Percentiles rank a stretch among this genome's conserved stretches.
Conservation (phyloP, 2,329 filamentous ascomycete species). For the Neonectria sp. region DNA sequence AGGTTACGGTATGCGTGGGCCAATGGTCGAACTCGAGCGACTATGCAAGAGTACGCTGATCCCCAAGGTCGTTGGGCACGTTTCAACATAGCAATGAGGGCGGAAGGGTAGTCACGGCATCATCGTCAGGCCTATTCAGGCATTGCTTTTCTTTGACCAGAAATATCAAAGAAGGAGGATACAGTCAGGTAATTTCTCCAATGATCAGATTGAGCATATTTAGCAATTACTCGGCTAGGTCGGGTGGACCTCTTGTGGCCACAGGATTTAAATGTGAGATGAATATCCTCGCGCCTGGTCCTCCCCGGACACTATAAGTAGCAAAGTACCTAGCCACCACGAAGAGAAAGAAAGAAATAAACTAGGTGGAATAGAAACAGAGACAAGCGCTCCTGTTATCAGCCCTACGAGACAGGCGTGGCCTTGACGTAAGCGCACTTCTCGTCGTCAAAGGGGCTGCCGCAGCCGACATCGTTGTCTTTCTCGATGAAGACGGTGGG, state of each 20-base stretch:
- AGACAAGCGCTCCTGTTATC: background rate
- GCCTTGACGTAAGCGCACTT: conserved; percentile 20
- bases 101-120: too few species aligned
- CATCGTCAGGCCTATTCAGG: too few species aligned
- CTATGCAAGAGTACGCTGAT: too few species aligned
- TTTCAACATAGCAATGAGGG: too few species aligned
- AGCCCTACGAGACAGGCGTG: background rate
- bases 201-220: too few species aligned
- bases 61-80: too few species aligned
- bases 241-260: background rate
- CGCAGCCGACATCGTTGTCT: conserved; percentile 24
- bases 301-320: background rate
- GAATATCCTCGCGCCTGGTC: background rate
- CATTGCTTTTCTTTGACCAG: too few species aligned
- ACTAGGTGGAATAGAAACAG: background rate
- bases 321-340: background rate
- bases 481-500: conserved; percentile 29
- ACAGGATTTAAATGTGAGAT: background rate
- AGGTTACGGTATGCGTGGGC: too few species aligned
- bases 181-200: too few species aligned
- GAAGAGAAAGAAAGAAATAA: background rate
- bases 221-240: background rate
- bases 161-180: too few species aligned
- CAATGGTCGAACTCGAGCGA: too few species aligned
- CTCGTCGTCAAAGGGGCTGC: background rate